phyloP scores from a whole-genome alignment of 2,329 filamentous ascomycete genomes.

The Diaporthe sp. region DNA sequence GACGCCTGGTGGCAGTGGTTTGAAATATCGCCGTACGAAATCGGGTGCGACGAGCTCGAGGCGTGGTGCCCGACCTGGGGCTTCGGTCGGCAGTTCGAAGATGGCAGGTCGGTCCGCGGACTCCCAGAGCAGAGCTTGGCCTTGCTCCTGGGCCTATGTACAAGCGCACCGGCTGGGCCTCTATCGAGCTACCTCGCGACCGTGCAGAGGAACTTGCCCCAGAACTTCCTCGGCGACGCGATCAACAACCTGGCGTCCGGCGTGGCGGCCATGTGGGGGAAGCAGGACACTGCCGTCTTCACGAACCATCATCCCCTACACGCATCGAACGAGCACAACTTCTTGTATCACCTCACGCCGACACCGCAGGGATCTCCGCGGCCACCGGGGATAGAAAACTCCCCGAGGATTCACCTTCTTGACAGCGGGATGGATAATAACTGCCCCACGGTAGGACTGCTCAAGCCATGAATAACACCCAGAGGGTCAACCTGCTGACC shows the following conservation, averaged over 20 bases:
- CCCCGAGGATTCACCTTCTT: constrained; percentile 30
- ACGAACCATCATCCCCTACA: constrained; percentile 35
- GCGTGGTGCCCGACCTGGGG: constrained; percentile 36
- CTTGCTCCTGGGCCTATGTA: constrained; percentile 31
- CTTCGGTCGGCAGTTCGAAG: constrained; percentile 34
- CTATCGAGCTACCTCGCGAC: constrained; percentile 31
- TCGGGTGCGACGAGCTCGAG: constrained; percentile 36
- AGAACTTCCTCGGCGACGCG: constrained; percentile 30
- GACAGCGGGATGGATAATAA: constrained; percentile 38
- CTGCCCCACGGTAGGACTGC: constrained; percentile 21
- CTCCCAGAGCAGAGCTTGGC: constrained; percentile 35
- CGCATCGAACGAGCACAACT: constrained; percentile 38
- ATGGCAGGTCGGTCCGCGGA: constrained; percentile 8
- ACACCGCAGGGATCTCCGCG: not conserved
- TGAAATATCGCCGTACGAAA: constrained; percentile 28
- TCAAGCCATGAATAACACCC: not conserved
- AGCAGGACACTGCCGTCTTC: constrained; percentile 37
- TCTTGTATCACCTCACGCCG: constrained; percentile 33
- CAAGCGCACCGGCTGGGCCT: constrained; percentile 33
- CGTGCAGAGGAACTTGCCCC: constrained; percentile 35
- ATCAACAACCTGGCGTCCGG: constrained; percentile 31
- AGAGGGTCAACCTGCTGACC: not conserved
- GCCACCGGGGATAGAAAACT: constrained; percentile 34
- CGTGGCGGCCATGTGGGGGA: constrained; percentile 31
- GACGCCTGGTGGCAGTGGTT: constrained; percentile 39